Percentiles rank a stretch among this genome's conserved stretches.
These are phyloP conservation scores for Ophiostoma himal-ulmi DNA, from an alignment of 2,329 filamentous ascomycete species.

Conservation along the genomic window DNA sequence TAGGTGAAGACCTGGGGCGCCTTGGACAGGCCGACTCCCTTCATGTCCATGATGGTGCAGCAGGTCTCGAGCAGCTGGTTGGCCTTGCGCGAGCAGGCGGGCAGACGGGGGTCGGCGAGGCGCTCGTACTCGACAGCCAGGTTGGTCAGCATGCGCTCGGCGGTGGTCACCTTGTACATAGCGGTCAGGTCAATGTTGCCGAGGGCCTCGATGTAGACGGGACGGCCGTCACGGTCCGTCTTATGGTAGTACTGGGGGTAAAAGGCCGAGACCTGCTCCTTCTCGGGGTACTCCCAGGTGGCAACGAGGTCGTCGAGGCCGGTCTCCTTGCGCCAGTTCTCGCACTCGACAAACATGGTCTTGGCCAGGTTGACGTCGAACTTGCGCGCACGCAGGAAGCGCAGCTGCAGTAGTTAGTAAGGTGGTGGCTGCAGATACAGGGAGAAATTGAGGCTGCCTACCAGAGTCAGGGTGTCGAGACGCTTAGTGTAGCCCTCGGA, in stretches of 20 bases:
- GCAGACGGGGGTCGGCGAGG: constrained; percentile 83
- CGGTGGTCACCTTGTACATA: constrained; percentile 89
- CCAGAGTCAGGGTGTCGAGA: constrained; percentile 87
- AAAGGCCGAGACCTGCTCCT: constrained; percentile 74
- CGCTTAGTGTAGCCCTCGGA: constrained; percentile 72
- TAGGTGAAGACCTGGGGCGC: constrained; percentile 82
- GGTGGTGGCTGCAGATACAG: not conserved
- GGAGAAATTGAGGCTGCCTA: constrained; percentile 39
- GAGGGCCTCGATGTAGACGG: constrained; percentile 93
- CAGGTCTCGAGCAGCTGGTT: constrained; percentile 91
- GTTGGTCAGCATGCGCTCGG: constrained; percentile 92
- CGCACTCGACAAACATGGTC: constrained; percentile 79
- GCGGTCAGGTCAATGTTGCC: constrained; percentile 85
- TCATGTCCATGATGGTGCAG: constrained; percentile 97
- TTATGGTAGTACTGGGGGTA: constrained; percentile 99
- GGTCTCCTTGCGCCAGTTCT: constrained; percentile 86
- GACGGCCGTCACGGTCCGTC: constrained; percentile 89
- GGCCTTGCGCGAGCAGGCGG: constrained; percentile 88
- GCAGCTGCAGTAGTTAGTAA: constrained; percentile 48
- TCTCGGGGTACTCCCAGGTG: constrained; percentile 83
- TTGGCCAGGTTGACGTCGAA: constrained; percentile 81
- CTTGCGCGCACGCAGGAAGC: constrained; percentile 90
- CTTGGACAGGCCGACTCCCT: constrained; percentile 81
- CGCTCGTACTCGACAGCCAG: constrained; percentile 98
- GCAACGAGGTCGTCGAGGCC: constrained; percentile 75